These are phyloP conservation scores for Ormosia semicastrata DNA, from an alignment of 306 rosid species.

Conservation along the genomic window DNA sequence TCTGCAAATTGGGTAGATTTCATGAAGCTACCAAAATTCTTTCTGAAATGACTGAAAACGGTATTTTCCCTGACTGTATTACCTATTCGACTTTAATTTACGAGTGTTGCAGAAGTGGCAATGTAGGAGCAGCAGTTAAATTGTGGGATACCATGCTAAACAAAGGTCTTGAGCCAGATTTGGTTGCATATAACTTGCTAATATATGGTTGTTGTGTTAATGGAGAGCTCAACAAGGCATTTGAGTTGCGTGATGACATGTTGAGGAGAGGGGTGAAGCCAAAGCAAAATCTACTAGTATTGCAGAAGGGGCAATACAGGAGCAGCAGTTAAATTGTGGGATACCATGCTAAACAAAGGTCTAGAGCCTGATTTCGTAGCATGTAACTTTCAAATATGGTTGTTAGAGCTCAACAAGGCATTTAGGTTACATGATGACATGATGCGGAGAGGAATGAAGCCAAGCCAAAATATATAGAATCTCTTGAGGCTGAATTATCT, in stretches of 20 bases:
- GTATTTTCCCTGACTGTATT: constrained; percentile 74
- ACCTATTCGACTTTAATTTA: constrained; percentile 85
- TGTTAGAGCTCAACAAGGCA: constrained; percentile 44
- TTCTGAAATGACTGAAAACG: constrained; percentile 58
- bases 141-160: constrained; percentile 79
- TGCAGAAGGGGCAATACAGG: constrained; percentile 51
- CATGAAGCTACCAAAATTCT: constrained; percentile 68
- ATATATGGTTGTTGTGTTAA: constrained; percentile 82
- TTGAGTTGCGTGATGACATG: constrained; percentile 88
- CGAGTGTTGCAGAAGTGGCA: constrained; percentile 71
- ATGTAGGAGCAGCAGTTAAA: constrained; percentile 59
- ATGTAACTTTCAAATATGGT: constrained; percentile 49
- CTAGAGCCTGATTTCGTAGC: constrained; percentile 56
- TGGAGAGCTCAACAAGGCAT: constrained; percentile 69
- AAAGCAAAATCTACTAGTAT: constrained; percentile 45
- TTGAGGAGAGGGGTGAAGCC: constrained; percentile 63
- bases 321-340: constrained; percentile 55
- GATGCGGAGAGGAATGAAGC: constrained; percentile 48
- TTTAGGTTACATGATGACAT: constrained; percentile 53
- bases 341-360: constrained; percentile 48
- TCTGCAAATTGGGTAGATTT: constrained; percentile 77
- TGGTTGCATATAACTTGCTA: constrained; percentile 69
- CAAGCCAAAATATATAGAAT: constrained; percentile 24
- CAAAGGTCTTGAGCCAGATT: constrained; percentile 79
- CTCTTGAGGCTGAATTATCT: not conserved